Evolutionary conservation across 2,329 filamentous ascomycete genomes (phyloP).

Genomic region (Phialophora verrucosa): DNA sequence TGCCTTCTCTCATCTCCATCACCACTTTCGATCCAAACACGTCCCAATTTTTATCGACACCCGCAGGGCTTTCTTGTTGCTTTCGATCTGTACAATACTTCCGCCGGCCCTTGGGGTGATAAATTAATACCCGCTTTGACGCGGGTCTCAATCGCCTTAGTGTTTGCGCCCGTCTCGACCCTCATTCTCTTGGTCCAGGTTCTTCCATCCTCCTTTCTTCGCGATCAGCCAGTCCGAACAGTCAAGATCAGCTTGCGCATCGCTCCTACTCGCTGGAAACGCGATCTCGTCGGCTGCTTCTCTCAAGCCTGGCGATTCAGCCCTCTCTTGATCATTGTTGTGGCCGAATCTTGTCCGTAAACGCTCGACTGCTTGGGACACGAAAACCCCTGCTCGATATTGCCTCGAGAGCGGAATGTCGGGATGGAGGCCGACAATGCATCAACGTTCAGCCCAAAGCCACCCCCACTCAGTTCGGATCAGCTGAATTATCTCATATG

Average conservation of each 20-base stretch:
- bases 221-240: not conserved
- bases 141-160: not conserved
- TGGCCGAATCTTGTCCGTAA: not conserved
- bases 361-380: conserved; percentile 4
- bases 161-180: not conserved
- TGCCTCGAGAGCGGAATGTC: conserved; percentile 36
- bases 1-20: conserved; percentile 9
- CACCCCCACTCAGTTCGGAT: conserved; percentile 58
- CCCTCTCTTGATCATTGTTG: not conserved
- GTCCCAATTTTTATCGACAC: conserved; percentile 14
- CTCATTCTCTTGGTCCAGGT: conserved; percentile 7
- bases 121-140: not conserved
- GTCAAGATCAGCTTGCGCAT: conserved; percentile 13
- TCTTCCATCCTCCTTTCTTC: conserved; percentile 2
- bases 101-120: not conserved
- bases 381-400: conserved; percentile 24
- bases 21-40: conserved; percentile 7
- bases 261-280: not conserved
- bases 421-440: conserved; percentile 40
- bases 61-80: not conserved
- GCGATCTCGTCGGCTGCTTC: not conserved
- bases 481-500: conserved; percentile 73
- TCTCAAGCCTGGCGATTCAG: not conserved
- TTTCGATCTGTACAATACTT: conserved; percentile 12
- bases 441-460: conserved; percentile 44